phyloP scores from a whole-genome alignment of 805 yeast species.

The Suhomyces pyralidae region DNA sequence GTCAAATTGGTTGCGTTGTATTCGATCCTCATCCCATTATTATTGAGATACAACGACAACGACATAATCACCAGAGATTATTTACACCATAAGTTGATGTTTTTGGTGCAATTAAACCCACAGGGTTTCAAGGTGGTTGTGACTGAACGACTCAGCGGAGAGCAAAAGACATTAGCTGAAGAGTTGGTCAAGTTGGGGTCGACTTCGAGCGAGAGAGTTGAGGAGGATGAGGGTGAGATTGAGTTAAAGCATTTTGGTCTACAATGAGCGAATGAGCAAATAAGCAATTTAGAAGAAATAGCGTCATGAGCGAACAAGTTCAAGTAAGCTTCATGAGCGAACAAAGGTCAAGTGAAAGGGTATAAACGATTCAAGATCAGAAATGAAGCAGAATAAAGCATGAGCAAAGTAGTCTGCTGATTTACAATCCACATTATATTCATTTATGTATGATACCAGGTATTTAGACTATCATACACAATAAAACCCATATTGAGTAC shows the following conservation, averaged over 20 bases:
- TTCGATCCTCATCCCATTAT: constrained; percentile 34
- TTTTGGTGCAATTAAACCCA: constrained; percentile 44
- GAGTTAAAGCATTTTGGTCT: constrained; percentile 50
- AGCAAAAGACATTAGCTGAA: constrained; percentile 44
- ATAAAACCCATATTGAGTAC: too few relatives aligned
- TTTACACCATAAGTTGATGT: constrained; percentile 46
- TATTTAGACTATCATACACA: too few relatives aligned
- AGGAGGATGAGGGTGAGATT: constrained; percentile 28
- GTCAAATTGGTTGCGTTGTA: constrained; percentile 27
- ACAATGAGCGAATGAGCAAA: too few relatives aligned
- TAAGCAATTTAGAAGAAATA: too few relatives aligned
- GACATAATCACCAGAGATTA: constrained; percentile 28
- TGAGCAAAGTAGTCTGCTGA: too few relatives aligned
- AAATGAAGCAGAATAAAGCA: too few relatives aligned
- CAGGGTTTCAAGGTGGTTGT: constrained; percentile 49
- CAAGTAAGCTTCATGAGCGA: too few relatives aligned
- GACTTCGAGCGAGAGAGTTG: constrained; percentile 6
- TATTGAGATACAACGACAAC: constrained; percentile 28
- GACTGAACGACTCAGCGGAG: constrained; percentile 30
- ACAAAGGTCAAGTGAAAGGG: too few relatives aligned
- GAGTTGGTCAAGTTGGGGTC: constrained; percentile 34
- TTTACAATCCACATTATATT: too few relatives aligned
- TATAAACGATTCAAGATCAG: too few relatives aligned
- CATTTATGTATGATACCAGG: too few relatives aligned
- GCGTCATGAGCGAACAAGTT: too few relatives aligned